phyloP scores from a whole-genome alignment of 2,329 filamentous ascomycete genomes.

The Fusarium sp. region DNA sequence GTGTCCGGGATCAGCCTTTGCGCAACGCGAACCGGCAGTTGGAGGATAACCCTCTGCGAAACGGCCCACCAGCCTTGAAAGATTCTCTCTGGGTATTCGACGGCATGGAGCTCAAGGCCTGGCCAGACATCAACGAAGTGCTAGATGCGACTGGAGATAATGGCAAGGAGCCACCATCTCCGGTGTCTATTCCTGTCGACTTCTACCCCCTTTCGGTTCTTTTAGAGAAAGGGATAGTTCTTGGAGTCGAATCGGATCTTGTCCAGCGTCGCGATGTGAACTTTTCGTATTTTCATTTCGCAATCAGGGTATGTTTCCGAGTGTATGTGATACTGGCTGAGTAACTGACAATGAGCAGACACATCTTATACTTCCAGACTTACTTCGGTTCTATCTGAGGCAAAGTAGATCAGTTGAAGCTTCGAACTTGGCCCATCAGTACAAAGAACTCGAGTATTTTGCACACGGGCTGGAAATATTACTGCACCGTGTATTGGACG shows the following conservation, averaged over 20 bases:
- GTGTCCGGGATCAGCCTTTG: slow-evolving; percentile 85
- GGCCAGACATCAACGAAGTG: slow-evolving; percentile 89
- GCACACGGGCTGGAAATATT: slow-evolving; percentile 92
- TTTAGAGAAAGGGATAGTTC: slow-evolving; percentile 87
- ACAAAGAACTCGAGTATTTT: slow-evolving; percentile 90
- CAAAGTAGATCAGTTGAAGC: slow-evolving; percentile 84
- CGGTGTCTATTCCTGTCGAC: slow-evolving; percentile 85
- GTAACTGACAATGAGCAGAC: slow-evolving; percentile 65
- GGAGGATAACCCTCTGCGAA: slow-evolving; percentile 40
- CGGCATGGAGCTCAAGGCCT: slow-evolving; percentile 84
- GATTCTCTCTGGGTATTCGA: slow-evolving; percentile 97
- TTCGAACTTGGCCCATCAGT: slow-evolving; percentile 83
- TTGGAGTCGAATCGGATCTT: slow-evolving; percentile 92
- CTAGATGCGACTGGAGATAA: slow-evolving; percentile 75
- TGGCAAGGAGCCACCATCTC: slow-evolving; percentile 75
- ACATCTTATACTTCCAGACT: slow-evolving; percentile 89
- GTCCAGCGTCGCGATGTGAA: slow-evolving; percentile 92
- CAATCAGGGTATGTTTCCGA: slow-evolving; percentile 76
- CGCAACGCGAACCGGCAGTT: slow-evolving; percentile 47
- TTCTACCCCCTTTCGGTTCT: slow-evolving; percentile 94
- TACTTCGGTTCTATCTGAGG: slow-evolving; percentile 82
- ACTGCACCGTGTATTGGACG: slow-evolving; percentile 91
- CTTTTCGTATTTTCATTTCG: slow-evolving; percentile 90
- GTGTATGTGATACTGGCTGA: not conserved
- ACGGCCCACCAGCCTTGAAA: slow-evolving; percentile 65